These are phyloP conservation scores for Trifolium subterraneum DNA, from an alignment of 306 rosid genomes.

Conservation along the genomic window DNA sequence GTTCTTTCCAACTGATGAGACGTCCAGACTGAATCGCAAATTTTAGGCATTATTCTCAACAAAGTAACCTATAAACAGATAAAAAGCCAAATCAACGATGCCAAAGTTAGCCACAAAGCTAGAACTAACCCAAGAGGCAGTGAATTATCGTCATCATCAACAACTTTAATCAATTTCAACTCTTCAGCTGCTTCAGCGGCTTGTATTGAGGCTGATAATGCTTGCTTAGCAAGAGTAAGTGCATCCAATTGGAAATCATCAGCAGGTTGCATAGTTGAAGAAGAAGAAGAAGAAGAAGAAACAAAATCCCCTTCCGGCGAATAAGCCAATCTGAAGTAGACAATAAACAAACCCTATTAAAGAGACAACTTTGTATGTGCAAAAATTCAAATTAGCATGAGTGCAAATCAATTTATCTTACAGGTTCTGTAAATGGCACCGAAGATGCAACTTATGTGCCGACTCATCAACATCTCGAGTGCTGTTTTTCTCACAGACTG, in stretches of 20 bases:
- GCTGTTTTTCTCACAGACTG: conserved; percentile 50
- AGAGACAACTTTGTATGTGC: conserved; percentile 11
- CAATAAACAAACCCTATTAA: conserved; percentile 33
- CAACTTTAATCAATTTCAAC: conserved; percentile 46
- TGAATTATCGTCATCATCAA: conserved; percentile 51
- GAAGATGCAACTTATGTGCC: conserved; percentile 55
- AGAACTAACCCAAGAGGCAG: conserved; percentile 62
- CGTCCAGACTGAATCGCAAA: conserved; percentile 44
- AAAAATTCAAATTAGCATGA: background rate
- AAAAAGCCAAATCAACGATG: conserved; percentile 32
- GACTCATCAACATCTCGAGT: conserved; percentile 47
- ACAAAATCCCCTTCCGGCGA: conserved; percentile 39
- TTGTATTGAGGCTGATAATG: conserved; percentile 75
- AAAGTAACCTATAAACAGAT: conserved; percentile 23
- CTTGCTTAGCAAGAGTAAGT: conserved; percentile 72
- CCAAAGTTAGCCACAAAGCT: conserved; percentile 29
- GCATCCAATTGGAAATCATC: conserved; percentile 49
- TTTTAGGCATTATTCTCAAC: conserved; percentile 41
- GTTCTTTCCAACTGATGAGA: conserved; percentile 48
- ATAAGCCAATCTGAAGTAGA: conserved; percentile 64
- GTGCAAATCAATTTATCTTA: conserved; percentile 54
- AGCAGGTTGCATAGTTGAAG: conserved; percentile 43
- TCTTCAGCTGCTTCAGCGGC: conserved; percentile 64
- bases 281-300: conserved; percentile 40
- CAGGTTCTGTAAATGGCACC: conserved; percentile 67